phyloP scores from a whole-genome alignment of 225 moss, liverwort and hornwort species.

The Physcomitrium patens region DNA sequence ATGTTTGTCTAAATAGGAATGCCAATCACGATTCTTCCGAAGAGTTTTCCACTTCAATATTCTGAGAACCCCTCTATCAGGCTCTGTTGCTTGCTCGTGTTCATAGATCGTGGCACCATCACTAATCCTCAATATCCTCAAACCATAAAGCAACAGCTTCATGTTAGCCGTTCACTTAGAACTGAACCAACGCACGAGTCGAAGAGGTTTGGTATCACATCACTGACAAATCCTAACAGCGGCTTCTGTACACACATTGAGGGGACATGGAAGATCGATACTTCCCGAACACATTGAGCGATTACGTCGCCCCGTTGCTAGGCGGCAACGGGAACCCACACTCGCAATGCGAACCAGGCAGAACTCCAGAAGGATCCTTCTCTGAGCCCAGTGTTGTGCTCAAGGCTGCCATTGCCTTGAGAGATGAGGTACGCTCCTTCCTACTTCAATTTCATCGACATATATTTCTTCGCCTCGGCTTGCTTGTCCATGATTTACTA shows the following conservation, averaged over 20 bases:
- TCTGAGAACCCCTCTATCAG: neutral
- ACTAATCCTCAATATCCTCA: neutral
- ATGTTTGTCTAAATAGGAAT: neutral
- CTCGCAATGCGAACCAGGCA: slow-evolving; percentile 22
- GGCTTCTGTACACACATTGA: neutral
- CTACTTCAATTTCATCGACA: neutral
- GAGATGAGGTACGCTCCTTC: slow-evolving; percentile 43
- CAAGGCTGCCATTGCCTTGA: slow-evolving; percentile 47
- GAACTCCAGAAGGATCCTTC: slow-evolving; percentile 11
- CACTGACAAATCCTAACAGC: neutral
- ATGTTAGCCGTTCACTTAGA: neutral
- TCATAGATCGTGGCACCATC: neutral
- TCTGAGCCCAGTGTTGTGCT: slow-evolving; percentile 22
- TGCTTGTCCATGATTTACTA: neutral
- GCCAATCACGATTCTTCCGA: no score
- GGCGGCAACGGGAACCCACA: slow-evolving; percentile 11
- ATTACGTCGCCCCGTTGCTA: slow-evolving; percentile 30
- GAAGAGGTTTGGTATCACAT: slow-evolving; percentile 10
- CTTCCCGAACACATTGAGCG: slow-evolving; percentile 44
- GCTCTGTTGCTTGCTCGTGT: neutral
- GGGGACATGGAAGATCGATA: slow-evolving; percentile 44
- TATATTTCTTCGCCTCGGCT: neutral
- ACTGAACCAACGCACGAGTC: slow-evolving; percentile 11
- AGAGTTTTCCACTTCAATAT: neutral
- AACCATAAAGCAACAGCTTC: neutral